Evolutionary conservation across 2,329 filamentous ascomycete genomes (phyloP).

Genomic region (Penicillium crustosum): DNA sequence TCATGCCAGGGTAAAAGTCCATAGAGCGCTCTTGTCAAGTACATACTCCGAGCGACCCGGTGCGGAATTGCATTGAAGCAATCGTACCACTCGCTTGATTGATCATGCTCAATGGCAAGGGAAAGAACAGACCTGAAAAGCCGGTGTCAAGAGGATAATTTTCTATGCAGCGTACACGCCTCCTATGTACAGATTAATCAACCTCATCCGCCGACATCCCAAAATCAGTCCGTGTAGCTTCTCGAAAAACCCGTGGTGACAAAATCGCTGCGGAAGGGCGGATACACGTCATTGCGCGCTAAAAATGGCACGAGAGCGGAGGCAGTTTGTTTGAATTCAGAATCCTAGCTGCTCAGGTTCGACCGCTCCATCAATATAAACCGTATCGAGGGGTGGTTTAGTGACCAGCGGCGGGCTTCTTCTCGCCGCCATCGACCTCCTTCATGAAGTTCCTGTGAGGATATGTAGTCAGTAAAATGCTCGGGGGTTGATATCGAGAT

Average conservation of each 20-base stretch:
- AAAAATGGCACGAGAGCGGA: slow-evolving; percentile 15
- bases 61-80: background rate
- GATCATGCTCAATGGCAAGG: background rate
- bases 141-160: slow-evolving; percentile 15
- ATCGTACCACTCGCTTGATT: background rate
- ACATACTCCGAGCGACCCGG: background rate
- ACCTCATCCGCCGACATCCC: slow-evolving; percentile 19
- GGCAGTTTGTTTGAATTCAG: slow-evolving; percentile 17
- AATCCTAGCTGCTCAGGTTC: slow-evolving; percentile 14
- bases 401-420: slow-evolving; percentile 40
- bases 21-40: background rate
- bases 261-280: slow-evolving; percentile 6
- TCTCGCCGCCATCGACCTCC: slow-evolving; percentile 48
- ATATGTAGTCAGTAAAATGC: background rate
- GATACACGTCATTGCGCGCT: slow-evolving; percentile 14
- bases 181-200: slow-evolving; percentile 30
- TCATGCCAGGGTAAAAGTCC: background rate
- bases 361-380: slow-evolving; percentile 20
- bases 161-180: slow-evolving; percentile 31
- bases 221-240: slow-evolving; percentile 15
- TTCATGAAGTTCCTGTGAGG: slow-evolving; percentile 51
- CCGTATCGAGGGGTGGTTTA: slow-evolving; percentile 25
- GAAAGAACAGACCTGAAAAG: background rate
- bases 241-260: slow-evolving; percentile 4
- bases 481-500: background rate